phyloP scores from a whole-genome alignment of 176 grass and related monocot species.

The Tuctoria greenei region DNA sequence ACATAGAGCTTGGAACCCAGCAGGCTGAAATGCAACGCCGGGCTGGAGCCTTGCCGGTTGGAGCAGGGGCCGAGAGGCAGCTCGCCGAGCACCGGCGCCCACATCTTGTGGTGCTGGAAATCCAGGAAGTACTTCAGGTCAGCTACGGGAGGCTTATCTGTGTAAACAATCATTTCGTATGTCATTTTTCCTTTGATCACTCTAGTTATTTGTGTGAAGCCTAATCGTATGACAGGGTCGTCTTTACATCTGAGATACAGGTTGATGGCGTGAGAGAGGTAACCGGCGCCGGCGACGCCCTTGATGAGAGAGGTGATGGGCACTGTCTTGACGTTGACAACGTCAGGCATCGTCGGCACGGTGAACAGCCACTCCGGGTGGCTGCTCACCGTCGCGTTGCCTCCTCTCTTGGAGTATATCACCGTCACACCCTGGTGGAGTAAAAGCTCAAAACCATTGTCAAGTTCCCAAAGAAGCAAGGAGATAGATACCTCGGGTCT shows the following conservation, averaged over 20 bases:
- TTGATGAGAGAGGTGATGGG: slow-evolving; percentile 81
- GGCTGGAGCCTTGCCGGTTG: slow-evolving; percentile 46
- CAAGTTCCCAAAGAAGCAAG: not conserved
- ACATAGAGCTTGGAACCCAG: slow-evolving; percentile 83
- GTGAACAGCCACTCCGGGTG: slow-evolving; percentile 90
- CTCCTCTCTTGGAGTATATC: slow-evolving; percentile 84
- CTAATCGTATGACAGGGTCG: too few species aligned
- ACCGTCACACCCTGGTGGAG: slow-evolving; percentile 68
- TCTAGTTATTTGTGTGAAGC: not conserved
- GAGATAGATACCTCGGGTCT: too few species aligned
- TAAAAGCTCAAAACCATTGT: not conserved
- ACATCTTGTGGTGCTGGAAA: slow-evolving; percentile 82
- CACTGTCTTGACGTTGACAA: slow-evolving; percentile 76
- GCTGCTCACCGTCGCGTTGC: slow-evolving; percentile 58
- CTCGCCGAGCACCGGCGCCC: slow-evolving; percentile 69
- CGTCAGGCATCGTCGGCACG: slow-evolving; percentile 65
- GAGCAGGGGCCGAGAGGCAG: slow-evolving; percentile 82
- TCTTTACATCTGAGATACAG: slow-evolving; percentile 89
- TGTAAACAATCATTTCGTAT: slow-evolving; percentile 17
- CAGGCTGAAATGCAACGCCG: slow-evolving; percentile 60
- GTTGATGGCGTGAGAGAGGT: slow-evolving; percentile 96
- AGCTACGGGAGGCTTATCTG: slow-evolving; percentile 94
- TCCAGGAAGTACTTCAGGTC: slow-evolving; percentile 97
- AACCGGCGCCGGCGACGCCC: slow-evolving; percentile 65
- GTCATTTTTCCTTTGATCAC: not conserved